Conservation (phyloP, 2,329 filamentous ascomycete genomes). For the Sordariomycetes sp. region DNA sequence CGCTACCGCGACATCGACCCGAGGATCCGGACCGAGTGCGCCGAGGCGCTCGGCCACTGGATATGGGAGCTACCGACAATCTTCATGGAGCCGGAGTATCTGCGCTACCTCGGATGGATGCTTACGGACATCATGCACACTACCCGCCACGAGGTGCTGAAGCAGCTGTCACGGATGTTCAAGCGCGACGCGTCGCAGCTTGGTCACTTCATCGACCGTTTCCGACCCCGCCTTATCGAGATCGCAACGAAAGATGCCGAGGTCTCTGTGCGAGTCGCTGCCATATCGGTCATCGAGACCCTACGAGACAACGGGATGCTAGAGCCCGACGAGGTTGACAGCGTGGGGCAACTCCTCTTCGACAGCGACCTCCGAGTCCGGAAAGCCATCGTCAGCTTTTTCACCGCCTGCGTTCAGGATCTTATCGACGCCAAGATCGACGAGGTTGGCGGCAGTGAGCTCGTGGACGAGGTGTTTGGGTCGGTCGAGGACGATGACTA, state of each 20-base stretch:
- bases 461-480: slow-evolving; percentile 60
- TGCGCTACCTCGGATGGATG: slow-evolving; percentile 92
- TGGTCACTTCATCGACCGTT: slow-evolving; percentile 86
- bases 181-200: slow-evolving; percentile 70
- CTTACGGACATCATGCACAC: slow-evolving; percentile 66
- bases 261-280: slow-evolving; percentile 61
- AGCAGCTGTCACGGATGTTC: slow-evolving; percentile 69
- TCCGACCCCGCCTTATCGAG: slow-evolving; percentile 75
- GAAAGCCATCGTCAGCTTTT: slow-evolving; percentile 82
- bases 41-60: slow-evolving; percentile 78
- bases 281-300: slow-evolving; percentile 70
- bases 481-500: slow-evolving; percentile 63
- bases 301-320: slow-evolving; percentile 76
- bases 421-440: slow-evolving; percentile 69
- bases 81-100: slow-evolving; percentile 81
- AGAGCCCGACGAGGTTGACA: slow-evolving; percentile 83
- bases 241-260: slow-evolving; percentile 85
- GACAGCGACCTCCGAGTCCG: slow-evolving; percentile 75
- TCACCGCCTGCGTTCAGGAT: slow-evolving; percentile 76
- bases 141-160: slow-evolving; percentile 75
- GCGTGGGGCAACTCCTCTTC: slow-evolving; percentile 76
- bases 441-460: slow-evolving; percentile 69
- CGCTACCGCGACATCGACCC: slow-evolving; percentile 90
- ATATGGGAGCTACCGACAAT: slow-evolving; percentile 72
- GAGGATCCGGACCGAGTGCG: slow-evolving; percentile 77